Base-by-base conservation (phyloP, 352 stramenopile genomes). In the Aphanomyces stellatus region DNA sequence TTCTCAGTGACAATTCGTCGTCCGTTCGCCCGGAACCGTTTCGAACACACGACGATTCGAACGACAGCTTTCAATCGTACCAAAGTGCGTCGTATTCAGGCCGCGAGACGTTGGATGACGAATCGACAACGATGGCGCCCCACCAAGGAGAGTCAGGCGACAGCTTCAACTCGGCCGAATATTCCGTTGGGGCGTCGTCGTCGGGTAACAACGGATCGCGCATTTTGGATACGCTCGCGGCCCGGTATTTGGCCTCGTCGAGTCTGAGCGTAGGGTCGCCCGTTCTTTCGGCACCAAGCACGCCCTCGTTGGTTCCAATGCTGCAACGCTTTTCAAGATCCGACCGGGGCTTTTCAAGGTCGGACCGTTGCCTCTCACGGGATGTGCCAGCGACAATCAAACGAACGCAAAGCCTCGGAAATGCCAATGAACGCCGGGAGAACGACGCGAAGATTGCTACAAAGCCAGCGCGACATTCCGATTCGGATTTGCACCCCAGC, bases 181-280 rank as follows among this genome's bases (percentile, higher is more conserved):
- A 15, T 15, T 22, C 22, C 25, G n/a, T 34, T 1, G 49, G 19
- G 19, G 30, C 22, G 49, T n/a, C 7, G 17, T 19, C 7, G 49
- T 22, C 8, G 7, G 49, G 49, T 57, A 4, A 30, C 17, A n/a
- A n/a, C n/a, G n/a, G n/a, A n/a, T 35, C 49, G 49, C 19, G 27
- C 60, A 46, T 46, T 46, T 46, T 67, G n/a, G 60, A 67, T 33
- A 33, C 60, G 4, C 49, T 67, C 31, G 60, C 49, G 24, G 60
- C 60, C 43, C 57, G 57, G 49, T 67, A 67, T 33, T 46, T 67
- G n/a, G 37, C 27, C 15, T 27, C 8, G 4, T n/a, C 55, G 19
- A 60, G 10, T 1, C 30, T 22, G 8, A 8, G n/a, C 42, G 25
- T 13, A 27, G 13, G 13, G 42, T 51, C 42, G 6, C 5, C 8